Evolutionary conservation across 2,329 filamentous ascomycete species (phyloP), one percentile per base, ranked within the genome.

Genomic region (Penicillium aurantiogriseum): DNA sequence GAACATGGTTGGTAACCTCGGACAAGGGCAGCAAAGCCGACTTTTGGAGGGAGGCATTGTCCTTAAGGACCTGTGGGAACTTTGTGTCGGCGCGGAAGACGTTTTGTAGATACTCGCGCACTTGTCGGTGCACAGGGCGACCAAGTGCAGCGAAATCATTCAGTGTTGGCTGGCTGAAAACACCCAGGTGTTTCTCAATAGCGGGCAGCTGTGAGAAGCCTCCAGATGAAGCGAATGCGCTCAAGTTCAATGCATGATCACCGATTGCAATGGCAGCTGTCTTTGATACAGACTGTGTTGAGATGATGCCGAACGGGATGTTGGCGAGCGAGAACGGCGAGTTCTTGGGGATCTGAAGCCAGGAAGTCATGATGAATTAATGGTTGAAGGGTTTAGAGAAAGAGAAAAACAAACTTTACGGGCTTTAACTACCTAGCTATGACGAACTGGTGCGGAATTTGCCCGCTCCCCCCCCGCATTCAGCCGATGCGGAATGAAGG

Each of bases 301-400:
- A 88, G 69, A 94, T 90, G 77, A 94, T 86, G 67, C 90, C 90
- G 69, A 93, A 93, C 1, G 90, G 90, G 53, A 94, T 88, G 71
- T 94, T 94, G 68, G 87, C 85, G 51, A 93, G 77, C 9, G 89
- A 90, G 75, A 92, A 92, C 67, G 86, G 85, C 56, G 83, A 87
- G 56, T 79, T 77, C 51, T 79, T 77, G 46, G 85, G 82, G 58
- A 88, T 85, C 49, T 74, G 74, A 54, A 88, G 77, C 85, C 85
- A 88, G 53, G 83, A 86, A 65, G 74, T 67, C 71, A 77, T 76
- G 39, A 52, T 70, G 50, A 64, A 63, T 69, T 10, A 23, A 69
- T 68, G 23, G 46, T n/a, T 9, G 66, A 46, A 5, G 25, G 27
- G 38, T 45, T 39, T 47, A 40, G 23, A 35, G 52, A 54, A 39